phyloP scores from a whole-genome alignment of 202 grass and related monocot species.

The Elaeis oleifera region DNA sequence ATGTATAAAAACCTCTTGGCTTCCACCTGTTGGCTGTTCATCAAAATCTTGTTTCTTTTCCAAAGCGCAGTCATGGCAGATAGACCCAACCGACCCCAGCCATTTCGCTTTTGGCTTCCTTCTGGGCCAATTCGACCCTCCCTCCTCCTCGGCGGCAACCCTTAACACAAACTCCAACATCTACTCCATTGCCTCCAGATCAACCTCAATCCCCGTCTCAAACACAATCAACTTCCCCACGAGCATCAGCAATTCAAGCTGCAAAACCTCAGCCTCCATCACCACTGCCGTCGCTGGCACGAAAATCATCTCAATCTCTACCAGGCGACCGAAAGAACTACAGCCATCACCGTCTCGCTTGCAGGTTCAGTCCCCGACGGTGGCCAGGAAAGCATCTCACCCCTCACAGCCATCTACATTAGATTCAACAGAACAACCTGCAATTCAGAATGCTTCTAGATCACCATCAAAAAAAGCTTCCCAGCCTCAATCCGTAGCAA shows the following conservation, averaged over 20 bases:
- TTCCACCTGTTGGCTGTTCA: no score
- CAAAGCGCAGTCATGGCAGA: constrained; percentile 25
- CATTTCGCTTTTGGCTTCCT: constrained; percentile 55
- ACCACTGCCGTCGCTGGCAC: constrained; percentile 2
- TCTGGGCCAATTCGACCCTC: constrained; percentile 17
- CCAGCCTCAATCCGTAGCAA: no score
- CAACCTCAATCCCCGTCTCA: no score
- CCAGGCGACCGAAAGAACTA: no score
- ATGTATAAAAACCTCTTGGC: no score
- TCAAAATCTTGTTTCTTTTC: no score
- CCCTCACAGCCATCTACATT: neutral
- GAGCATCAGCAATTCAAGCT: no score
- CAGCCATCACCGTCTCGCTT: no score
- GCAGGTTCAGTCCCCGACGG: neutral
- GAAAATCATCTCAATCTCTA: no score
- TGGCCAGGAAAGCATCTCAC: neutral
- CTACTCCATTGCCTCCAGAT: neutral
- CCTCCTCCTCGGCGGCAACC: constrained; percentile 4
- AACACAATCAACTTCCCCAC: no score
- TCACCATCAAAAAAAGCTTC: neutral
- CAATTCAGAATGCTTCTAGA: neutral
- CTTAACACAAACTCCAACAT: neutral
- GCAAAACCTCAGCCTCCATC: neutral
- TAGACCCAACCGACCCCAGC: constrained; percentile 17
- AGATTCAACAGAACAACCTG: neutral